These are phyloP conservation scores for Penstemon eatonii DNA, from an alignment of 257 asterid species.

Conservation along the genomic window DNA sequence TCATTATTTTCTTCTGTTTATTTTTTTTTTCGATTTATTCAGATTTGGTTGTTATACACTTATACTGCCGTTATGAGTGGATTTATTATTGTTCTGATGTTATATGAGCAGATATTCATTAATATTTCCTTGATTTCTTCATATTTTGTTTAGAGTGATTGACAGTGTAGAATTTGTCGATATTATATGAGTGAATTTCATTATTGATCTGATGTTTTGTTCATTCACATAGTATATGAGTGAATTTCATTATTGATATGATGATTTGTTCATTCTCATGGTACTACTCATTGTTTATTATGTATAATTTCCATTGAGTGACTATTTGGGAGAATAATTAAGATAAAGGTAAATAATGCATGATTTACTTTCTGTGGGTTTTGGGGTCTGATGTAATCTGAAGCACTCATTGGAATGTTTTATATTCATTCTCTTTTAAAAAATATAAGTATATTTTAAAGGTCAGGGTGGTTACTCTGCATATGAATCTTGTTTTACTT, in stretches of 20 bases:
- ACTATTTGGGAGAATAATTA: slow-evolving; percentile 50
- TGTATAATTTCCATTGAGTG: slow-evolving; percentile 33
- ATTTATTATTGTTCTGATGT: too few species aligned
- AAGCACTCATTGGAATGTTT: slow-evolving; percentile 46
- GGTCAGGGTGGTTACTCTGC: slow-evolving; percentile 49
- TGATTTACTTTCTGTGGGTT: slow-evolving; percentile 37
- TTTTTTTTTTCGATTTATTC: too few species aligned
- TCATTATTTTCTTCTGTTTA: too few species aligned
- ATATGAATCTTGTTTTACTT: slow-evolving; percentile 43
- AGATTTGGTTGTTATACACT: too few species aligned
- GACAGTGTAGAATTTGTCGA: too few species aligned
- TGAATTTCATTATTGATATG: slow-evolving; percentile 45
- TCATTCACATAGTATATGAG: too few species aligned
- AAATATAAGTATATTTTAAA: slow-evolving; percentile 3
- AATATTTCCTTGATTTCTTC: too few species aligned
- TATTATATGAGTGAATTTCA: too few species aligned
- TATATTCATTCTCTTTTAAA: slow-evolving; percentile 40
- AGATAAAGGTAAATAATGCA: slow-evolving; percentile 35
- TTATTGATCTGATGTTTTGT: too few species aligned
- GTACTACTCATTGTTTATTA: slow-evolving; percentile 35
- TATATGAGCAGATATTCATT: too few species aligned
- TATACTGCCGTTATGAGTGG: too few species aligned
- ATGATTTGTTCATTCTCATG: slow-evolving; percentile 47
- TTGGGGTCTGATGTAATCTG: slow-evolving; percentile 51
- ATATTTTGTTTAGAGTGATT: too few species aligned